Base-by-base conservation (phyloP, 1,284 basidiomycete genomes). In the Wolfiporia cocos region DNA sequence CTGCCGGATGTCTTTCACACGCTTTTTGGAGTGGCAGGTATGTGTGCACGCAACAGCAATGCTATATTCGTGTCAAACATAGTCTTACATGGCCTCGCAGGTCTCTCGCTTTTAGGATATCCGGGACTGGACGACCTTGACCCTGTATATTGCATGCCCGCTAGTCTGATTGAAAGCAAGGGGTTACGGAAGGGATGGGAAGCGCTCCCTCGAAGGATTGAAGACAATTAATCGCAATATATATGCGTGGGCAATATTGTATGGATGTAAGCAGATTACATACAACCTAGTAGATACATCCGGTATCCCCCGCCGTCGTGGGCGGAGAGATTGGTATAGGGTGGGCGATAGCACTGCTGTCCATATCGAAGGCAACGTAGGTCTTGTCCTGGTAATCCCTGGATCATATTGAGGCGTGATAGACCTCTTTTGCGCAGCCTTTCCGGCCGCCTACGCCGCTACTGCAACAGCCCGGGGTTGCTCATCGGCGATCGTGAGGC, bases 1-100 rank as follows among this genome's bases (percentile, higher is more conserved):
- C 86, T 93, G 72, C 82, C 84, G 1, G 95, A 99, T 56, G 94
- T 99, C 10, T 99, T 97, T 66, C 95, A 99, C 59, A 99, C 95
- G 0, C 63, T 77, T 6, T 99, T 99, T 57, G 96, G 95, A 0
- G 69, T 97, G 3, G 93, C 93, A 42, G 92, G 92, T 88, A 45
- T 43, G 73, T 66, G 37, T 42, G 26, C 3, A 20, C 20, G 2
- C 23, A 18, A 3, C n/a, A 17, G 17, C 28, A 22, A 14, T 3
- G 22, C 20, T 34, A 24, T 28, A 14, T 7, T 28, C 9, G 9
- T 7, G 26, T 11, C 37, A 17, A 24, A 18, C 28, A 22, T 7
- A n/a, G 19, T 22, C 31, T 23, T 7, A 18, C 4, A 24, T 37
- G 20, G 12, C 23, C 19, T 17, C 20, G 20, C 46, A 89, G 92